phyloP scores from a whole-genome alignment of 2,329 filamentous ascomycete species.

The Aspergillus amoenus region DNA sequence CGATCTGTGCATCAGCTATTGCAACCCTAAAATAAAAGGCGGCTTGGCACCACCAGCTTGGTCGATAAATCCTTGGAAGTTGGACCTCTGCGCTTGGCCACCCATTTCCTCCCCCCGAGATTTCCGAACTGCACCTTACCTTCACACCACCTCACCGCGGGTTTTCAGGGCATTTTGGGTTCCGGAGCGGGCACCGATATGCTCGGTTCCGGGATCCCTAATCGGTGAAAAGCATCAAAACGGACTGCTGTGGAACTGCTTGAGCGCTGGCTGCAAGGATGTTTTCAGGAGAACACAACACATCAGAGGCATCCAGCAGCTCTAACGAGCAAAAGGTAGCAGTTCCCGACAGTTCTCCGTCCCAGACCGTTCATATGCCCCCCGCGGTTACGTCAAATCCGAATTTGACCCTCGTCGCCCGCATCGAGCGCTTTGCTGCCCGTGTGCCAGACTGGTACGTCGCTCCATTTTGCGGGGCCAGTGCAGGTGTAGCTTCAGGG shows the following conservation, averaged over 20 bases:
- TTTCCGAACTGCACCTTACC: constrained; percentile 1
- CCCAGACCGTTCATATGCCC: constrained; percentile 25
- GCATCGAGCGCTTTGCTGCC: constrained; percentile 44
- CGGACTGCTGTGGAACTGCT: constrained; percentile 35
- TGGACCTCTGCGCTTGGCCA: not conserved
- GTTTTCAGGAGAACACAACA: constrained; percentile 46
- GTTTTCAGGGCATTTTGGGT: constrained; percentile 29
- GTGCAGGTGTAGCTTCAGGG: constrained; percentile 88
- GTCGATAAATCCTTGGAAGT: constrained; percentile 7
- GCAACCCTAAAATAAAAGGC: constrained; percentile 26
- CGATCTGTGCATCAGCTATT: constrained; percentile 31
- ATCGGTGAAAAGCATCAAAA: constrained; percentile 35
- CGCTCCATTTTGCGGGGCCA: constrained; percentile 81
- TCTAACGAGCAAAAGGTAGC: constrained; percentile 30
- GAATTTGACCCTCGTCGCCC: constrained; percentile 32
- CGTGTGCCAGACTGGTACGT: constrained; percentile 59
- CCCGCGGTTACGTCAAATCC: constrained; percentile 30
- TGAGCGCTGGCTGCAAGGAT: constrained; percentile 42
- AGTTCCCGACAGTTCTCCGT: constrained; percentile 22
- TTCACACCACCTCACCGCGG: constrained; percentile 9
- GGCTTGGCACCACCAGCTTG: constrained; percentile 29
- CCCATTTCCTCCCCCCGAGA: constrained; percentile 1
- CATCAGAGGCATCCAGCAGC: constrained; percentile 33
- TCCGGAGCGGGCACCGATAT: constrained; percentile 43
- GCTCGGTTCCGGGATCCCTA: constrained; percentile 42